Base-by-base conservation (phyloP, 306 rosid genomes). In the Pachyrhizus erosus region DNA sequence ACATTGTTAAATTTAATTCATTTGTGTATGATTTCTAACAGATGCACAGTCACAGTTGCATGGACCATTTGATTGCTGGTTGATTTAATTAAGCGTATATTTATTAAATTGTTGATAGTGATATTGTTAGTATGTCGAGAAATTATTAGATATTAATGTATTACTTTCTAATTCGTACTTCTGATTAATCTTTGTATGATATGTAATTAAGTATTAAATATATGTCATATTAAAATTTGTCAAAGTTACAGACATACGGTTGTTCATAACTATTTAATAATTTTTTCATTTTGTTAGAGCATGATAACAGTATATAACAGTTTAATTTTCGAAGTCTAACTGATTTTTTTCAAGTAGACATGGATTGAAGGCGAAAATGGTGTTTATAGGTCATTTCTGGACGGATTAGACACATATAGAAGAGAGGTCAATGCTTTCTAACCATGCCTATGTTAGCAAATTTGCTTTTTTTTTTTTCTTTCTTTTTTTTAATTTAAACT, bases 301-400 rank as follows among this genome's bases (percentile, higher is more conserved):
- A n/a, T n/a, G n/a, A n/a, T n/a, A 6, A 3, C 39, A 5, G 0
- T 7, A 39, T 39, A 39, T 10, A 1, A 39, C 1, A 39, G 2
- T 39, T 39, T 39, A 39, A 39, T 39, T 12, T 45, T 46, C 3
- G n/a, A 42, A 42, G 48, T 11, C 54, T 46, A 1, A 6, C 0
- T 78, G 76, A 39, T 84, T 81, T 23, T 70, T 67, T 87, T 43
- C 81, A n/a, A 84, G 87, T 91, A 95, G 99, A 85, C 87, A 27
- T 89, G 99, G 67, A 91, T 95, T 85, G 96, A 91, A 82, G 94
- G 97, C 5, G 90, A 93, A 78, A 96, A 93, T 74, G 94, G 57
- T 55, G 97, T 93, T 61, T 93, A 91, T 49, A 95, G 93, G 86
- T 86, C 98, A 9, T 93, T 95, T 85, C 81, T 95, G 45, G 96